Evolutionary conservation across 331 rosid species (phyloP).

Genomic region (Erythrophleum ivorense): DNA sequence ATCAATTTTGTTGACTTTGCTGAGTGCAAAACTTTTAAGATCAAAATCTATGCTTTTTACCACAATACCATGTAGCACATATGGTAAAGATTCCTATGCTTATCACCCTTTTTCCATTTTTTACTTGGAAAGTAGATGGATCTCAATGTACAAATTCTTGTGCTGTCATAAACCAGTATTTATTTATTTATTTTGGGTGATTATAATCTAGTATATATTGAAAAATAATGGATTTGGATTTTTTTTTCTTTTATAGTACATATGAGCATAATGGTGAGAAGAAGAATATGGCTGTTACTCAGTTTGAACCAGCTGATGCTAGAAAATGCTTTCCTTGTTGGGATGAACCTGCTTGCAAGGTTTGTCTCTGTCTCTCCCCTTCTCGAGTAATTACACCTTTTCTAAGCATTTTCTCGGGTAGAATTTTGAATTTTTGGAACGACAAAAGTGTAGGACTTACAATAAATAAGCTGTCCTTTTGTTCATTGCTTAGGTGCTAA

Average conservation of each 20-base stretch:
- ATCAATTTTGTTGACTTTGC: background rate
- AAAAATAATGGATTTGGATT: conserved; percentile 17
- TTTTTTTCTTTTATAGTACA: conserved; percentile 51
- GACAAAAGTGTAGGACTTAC: background rate
- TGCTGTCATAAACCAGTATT: background rate
- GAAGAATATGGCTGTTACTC: conserved; percentile 94
- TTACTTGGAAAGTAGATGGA: background rate
- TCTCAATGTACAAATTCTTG: background rate
- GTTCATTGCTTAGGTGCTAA: conserved; percentile 36
- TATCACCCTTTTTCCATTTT: background rate
- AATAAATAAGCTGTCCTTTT: conserved; percentile 26
- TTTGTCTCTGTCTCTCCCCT: conserved; percentile 36
- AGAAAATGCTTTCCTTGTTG: conserved; percentile 97
- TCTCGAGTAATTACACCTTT: conserved; percentile 18
- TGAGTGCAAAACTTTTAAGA: conserved; percentile 5
- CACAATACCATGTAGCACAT: background rate
- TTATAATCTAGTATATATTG: conserved; percentile 10
- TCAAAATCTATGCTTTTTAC: background rate
- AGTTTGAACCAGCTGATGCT: conserved; percentile 98
- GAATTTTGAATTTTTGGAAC: conserved; percentile 13
- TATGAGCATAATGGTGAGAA: conserved; percentile 82
- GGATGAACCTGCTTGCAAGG: conserved; percentile 99
- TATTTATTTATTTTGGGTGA: background rate
- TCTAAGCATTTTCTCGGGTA: conserved; percentile 20
- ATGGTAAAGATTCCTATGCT: background rate